Evolutionary conservation across 2,329 filamentous ascomycete genomes (phyloP).

Genomic region (Ophiocordyceps camponoti-saundersi): DNA sequence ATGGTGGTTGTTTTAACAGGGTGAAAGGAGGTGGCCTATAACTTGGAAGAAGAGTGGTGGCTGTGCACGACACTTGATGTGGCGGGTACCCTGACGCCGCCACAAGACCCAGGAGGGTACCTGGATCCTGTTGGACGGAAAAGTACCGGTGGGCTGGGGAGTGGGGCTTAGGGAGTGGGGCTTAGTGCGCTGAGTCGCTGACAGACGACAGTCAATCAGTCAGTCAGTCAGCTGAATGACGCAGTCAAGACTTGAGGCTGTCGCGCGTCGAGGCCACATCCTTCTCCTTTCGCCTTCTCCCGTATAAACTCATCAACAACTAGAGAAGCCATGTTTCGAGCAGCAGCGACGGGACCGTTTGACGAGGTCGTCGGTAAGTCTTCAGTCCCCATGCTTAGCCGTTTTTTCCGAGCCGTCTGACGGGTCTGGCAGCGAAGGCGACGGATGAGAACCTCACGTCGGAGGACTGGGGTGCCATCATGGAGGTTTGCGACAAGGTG

Average conservation of each 20-base stretch:
- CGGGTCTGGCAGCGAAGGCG: conserved; percentile 39
- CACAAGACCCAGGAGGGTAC: too few relatives aligned
- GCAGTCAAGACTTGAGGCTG: not conserved
- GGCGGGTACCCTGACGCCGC: too few relatives aligned
- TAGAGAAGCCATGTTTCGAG: conserved; percentile 32
- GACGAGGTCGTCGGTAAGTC: conserved; percentile 42
- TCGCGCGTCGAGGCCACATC: not conserved
- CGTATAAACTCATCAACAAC: too few relatives aligned
- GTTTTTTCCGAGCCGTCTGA: too few relatives aligned
- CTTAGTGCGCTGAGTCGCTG: too few relatives aligned
- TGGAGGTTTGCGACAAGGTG: conserved; percentile 46
- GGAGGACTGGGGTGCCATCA: conserved; percentile 51
- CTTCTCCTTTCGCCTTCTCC: not conserved
- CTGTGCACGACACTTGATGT: not conserved
- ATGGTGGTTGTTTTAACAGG: too few relatives aligned
- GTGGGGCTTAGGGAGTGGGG: too few relatives aligned
- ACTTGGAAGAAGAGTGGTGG: not conserved
- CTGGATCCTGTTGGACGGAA: too few relatives aligned
- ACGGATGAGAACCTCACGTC: conserved; percentile 96
- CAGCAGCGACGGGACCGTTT: conserved; percentile 38
- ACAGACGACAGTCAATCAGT: not conserved
- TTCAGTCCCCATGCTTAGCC: not conserved
- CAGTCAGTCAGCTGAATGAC: not conserved
- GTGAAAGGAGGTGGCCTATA: too few relatives aligned
- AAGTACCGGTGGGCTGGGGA: not conserved